Evolutionary conservation across 2,329 filamentous ascomycete species (phyloP).

Genomic region (Arthroderma sp.): DNA sequence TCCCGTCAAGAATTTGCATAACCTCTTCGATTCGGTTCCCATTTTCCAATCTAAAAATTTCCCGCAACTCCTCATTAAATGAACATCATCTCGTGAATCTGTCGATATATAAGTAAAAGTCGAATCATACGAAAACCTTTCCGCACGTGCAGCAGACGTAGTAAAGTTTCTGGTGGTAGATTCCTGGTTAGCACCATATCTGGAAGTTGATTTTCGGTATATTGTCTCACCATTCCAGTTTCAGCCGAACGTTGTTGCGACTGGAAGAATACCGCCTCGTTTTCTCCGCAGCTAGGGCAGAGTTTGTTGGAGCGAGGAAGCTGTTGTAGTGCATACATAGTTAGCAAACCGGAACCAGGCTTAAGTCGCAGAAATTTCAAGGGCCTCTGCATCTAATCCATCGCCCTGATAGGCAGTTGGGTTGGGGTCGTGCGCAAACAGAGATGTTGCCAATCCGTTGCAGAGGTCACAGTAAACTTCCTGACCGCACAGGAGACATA

Average conservation of each 20-base stretch:
- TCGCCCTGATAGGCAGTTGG: no score
- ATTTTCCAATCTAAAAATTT: slow-evolving; percentile 4
- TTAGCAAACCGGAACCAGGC: no score
- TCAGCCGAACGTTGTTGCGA: slow-evolving; percentile 93
- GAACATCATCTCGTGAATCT: neutral
- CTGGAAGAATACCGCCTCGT: slow-evolving; percentile 96
- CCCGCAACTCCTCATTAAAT: slow-evolving; percentile 1
- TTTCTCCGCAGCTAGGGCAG: slow-evolving; percentile 73
- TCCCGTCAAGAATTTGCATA: no score
- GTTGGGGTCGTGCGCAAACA: neutral
- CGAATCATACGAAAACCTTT: slow-evolving; percentile 53
- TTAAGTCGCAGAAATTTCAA: no score
- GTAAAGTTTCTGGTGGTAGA: slow-evolving; percentile 58
- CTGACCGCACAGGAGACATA: slow-evolving; percentile 45
- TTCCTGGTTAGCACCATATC: slow-evolving; percentile 10
- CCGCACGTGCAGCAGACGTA: slow-evolving; percentile 92
- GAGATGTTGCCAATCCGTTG: neutral
- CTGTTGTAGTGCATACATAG: slow-evolving; percentile 33
- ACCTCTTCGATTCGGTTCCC: no score
- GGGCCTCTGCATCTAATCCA: no score
- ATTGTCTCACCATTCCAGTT: slow-evolving; percentile 79
- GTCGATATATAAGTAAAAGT: neutral
- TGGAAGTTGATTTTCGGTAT: no score
- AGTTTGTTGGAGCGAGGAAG: slow-evolving; percentile 77
- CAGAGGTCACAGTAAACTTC: neutral